A percentile compares a stretch with the other conserved stretches of the same genome.
Evolutionary conservation across 352 stramenopile species (phyloP).

Genomic region (Globisporangium solare): DNA sequence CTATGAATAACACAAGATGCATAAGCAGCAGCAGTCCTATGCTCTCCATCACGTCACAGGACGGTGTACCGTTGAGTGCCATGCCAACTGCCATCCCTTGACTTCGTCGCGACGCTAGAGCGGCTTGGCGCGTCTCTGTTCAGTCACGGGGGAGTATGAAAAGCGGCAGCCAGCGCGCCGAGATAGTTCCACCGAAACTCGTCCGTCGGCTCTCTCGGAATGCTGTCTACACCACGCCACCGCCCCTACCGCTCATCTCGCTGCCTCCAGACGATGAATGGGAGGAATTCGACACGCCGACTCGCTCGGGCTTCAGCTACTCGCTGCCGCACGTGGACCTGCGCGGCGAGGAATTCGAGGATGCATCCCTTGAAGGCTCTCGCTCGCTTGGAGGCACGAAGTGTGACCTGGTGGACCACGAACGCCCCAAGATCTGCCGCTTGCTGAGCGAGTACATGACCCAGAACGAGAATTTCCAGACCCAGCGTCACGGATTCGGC

Average conservation of each 20-base stretch:
- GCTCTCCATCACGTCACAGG: no score
- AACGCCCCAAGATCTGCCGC: slow-evolving; percentile 30
- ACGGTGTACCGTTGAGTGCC: no score
- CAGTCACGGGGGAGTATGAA: no score
- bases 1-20: no score
- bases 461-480: slow-evolving; percentile 62
- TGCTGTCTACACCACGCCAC: slow-evolving; percentile 32
- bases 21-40: no score
- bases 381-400: slow-evolving; percentile 5
- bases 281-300: slow-evolving; percentile 60
- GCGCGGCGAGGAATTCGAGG: slow-evolving; percentile 28
- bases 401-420: slow-evolving; percentile 6
- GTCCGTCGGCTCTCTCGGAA: slow-evolving; percentile 43
- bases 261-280: slow-evolving; percentile 59
- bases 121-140: no score
- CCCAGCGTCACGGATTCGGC: slow-evolving; percentile 50
- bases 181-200: slow-evolving; percentile 13
- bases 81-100: no score
- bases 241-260: slow-evolving; percentile 59
- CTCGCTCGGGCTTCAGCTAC: slow-evolving; percentile 57
- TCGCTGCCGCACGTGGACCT: slow-evolving; percentile 37
- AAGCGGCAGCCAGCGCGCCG: no score
- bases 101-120: no score
- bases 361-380: slow-evolving; percentile 11
- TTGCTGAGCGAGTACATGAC: slow-evolving; percentile 66